Evolutionary conservation across 148 eudicot species (phyloP), one percentile per base, ranked within the genome.

Genomic region (Heliosperma pusillum): DNA sequence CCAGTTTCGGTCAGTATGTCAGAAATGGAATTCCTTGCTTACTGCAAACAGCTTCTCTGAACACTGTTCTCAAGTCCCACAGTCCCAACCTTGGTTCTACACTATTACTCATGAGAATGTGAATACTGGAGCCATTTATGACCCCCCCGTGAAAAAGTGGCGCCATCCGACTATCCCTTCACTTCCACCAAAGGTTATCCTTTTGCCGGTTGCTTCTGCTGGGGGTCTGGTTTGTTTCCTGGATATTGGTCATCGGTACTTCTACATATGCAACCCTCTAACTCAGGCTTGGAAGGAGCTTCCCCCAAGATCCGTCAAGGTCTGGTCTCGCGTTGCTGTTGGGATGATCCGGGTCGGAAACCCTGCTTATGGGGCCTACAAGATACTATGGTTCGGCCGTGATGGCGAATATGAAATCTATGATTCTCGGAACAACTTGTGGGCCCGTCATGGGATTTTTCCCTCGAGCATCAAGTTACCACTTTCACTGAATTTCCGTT

Each of bases 221-320:
- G 99, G 99, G 70, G 99, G 99, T 74, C 94, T 95, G 1, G 85
- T 95, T 45, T 95, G 99, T 78, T 88, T 90, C 77, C 86, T 89
- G 19, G 96, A 95, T 73, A 81, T 86, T 63, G 91, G 94, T 26
- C 88, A 88, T 57, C 82, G 85, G 12, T 81, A 87, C 77, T 89
- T 95, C 80, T 90, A 86, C 60, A 83, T 95, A 5, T 89, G 92
- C 81, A 93, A 93, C 85, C 98, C 98, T 30, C 83, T 93, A 12
- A 90, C 97, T 21, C 85, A 82, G 57, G 80, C 87, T 25, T 92
- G 92, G 80, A 92, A 82, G 79, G 93, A 92, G 87, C 83, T 89
- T 75, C 98, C 97, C 29, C 77, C 88, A 22, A 82, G 93, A 80
- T 87, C 93, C 1, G 86, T 87, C 25, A 83, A 83, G 82, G 91